Conservation (phyloP, 768 basidiomycete genomes). For the Hysterangium stoloniferum region DNA sequence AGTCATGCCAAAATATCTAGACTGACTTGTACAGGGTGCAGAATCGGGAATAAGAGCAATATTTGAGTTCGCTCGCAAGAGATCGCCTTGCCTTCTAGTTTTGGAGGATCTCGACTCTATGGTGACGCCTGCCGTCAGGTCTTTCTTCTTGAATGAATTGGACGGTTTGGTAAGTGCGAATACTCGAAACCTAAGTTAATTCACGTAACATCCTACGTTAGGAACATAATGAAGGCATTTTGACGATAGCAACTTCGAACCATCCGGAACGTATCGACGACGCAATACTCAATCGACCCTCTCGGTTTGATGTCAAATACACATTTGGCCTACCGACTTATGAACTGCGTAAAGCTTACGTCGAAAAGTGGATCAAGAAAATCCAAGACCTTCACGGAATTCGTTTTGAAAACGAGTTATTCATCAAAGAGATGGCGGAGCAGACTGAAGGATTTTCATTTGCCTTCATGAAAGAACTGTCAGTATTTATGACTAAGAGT, state of each 20-base stretch:
- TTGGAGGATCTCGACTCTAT: constrained; percentile 38
- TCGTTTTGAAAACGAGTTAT: constrained; percentile 21
- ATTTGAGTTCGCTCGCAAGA: constrained; percentile 29
- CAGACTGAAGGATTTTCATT: constrained; percentile 34
- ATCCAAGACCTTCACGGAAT: constrained; percentile 18
- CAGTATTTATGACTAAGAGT: constrained; percentile 20
- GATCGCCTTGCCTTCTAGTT: constrained; percentile 27
- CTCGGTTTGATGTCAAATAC: constrained; percentile 39
- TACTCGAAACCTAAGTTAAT: neutral
- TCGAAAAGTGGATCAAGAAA: constrained; percentile 34
- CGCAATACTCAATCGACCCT: constrained; percentile 33
- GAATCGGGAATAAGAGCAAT: constrained; percentile 26
- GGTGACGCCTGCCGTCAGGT: constrained; percentile 29
- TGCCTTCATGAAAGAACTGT: constrained; percentile 36
- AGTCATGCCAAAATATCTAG: neutral
- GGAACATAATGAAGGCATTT: constrained; percentile 34
- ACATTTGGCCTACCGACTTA: constrained; percentile 27
- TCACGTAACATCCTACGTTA: constrained; percentile 20
- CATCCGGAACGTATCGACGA: constrained; percentile 38
- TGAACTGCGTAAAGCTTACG: constrained; percentile 28
- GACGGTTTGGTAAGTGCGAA: constrained; percentile 17
- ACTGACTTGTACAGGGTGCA: constrained; percentile 11
- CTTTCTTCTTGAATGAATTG: constrained; percentile 37
- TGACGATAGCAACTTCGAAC: constrained; percentile 34
- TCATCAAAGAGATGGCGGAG: constrained; percentile 30